These are phyloP conservation scores for Ceratocystis lukuohia DNA, from an alignment of 2,329 filamentous ascomycete species.

Conservation along the genomic window DNA sequence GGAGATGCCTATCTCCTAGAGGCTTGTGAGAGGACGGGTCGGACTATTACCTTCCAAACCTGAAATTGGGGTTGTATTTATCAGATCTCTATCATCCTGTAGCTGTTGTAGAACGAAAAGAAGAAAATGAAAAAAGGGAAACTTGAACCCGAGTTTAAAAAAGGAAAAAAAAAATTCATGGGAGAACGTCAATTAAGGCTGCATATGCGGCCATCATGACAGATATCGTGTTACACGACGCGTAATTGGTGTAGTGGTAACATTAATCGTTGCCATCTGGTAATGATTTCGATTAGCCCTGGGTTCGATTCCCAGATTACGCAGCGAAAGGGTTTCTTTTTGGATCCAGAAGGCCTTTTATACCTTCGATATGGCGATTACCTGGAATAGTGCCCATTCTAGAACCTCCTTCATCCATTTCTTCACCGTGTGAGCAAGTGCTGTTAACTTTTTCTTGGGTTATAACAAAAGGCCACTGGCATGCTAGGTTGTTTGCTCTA, in stretches of 20 bases:
- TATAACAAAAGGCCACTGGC: no score
- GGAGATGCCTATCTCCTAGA: no score
- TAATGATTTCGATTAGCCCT: constrained; percentile 16
- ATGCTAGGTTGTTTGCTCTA: no score
- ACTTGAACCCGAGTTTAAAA: no score
- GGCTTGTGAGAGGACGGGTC: no score
- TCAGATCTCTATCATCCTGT: no score
- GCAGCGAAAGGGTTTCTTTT: background rate
- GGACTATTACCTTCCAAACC: no score
- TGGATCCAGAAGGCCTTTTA: background rate
- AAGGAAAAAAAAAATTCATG: background rate
- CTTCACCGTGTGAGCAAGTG: background rate
- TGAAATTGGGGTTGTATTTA: no score
- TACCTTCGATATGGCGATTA: background rate
- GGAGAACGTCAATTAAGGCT: background rate
- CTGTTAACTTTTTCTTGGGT: no score
- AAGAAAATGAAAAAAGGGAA: no score
- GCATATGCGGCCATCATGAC: background rate
- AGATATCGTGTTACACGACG: background rate
- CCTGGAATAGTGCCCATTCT: background rate
- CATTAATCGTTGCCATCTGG: constrained; percentile 15
- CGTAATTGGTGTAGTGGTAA: constrained; percentile 16
- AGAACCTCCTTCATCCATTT: background rate
- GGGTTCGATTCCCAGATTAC: constrained; percentile 16
- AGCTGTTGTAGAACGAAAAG: no score